Percentiles rank a stretch among this genome's conserved stretches.
phyloP scores from a whole-genome alignment of 441 rosid species.

The Euphorbia schlechtendalii region DNA sequence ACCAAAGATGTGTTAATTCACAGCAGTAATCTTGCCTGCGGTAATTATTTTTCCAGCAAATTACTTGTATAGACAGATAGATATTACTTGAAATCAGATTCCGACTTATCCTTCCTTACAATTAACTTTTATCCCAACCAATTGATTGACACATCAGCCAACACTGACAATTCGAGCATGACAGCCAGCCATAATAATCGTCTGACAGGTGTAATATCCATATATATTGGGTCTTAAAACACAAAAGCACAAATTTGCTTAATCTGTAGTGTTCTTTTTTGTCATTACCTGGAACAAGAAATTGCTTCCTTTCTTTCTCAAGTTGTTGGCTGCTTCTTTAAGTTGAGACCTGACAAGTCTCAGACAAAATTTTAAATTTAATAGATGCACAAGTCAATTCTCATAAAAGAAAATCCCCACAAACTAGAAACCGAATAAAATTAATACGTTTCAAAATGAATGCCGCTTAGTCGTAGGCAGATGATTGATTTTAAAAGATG shows the following conservation, averaged over 20 bases:
- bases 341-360: conserved; percentile 12
- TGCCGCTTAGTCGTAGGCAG: background rate
- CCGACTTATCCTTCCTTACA: no score
- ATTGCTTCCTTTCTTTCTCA: conserved; percentile 14
- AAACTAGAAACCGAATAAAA: conserved; percentile 21
- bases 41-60: conserved; percentile 35
- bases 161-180: conserved; percentile 8
- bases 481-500: background rate
- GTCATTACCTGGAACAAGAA: conserved; percentile 25
- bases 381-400: conserved; percentile 5
- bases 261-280: conserved; percentile 19
- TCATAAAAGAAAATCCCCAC: conserved; percentile 6
- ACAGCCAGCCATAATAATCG: conserved; percentile 13
- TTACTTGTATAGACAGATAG: conserved; percentile 11
- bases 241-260: conserved; percentile 16
- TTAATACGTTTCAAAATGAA: no score
- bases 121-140: conserved; percentile 12
- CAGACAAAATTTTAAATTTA: conserved; percentile 1
- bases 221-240: conserved; percentile 21
- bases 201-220: conserved; percentile 19
- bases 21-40: conserved; percentile 67
- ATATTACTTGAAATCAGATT: no score
- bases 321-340: conserved; percentile 17
- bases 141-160: conserved; percentile 19
- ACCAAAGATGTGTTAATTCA: conserved; percentile 78